phyloP scores from a whole-genome alignment of 352 stramenopile species.

The Phytophthora syringae region DNA sequence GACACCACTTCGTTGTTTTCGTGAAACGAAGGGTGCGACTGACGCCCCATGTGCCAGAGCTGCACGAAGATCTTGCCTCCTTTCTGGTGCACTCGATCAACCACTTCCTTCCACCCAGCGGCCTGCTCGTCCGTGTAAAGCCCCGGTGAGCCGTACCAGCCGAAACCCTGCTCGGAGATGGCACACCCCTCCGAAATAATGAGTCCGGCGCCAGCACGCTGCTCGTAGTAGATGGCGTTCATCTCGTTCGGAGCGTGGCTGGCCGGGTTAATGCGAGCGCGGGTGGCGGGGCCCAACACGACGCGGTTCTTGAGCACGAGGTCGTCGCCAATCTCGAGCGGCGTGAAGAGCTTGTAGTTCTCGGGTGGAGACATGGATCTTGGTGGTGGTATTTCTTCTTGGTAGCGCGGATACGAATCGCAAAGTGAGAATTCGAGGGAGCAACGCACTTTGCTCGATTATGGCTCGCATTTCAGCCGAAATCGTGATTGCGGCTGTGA shows the following conservation, averaged over 20 bases:
- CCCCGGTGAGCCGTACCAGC: constrained; percentile 44
- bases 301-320: constrained; percentile 55
- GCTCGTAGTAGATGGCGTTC: constrained; percentile 49
- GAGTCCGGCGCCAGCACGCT: constrained; percentile 42
- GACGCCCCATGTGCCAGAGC: constrained; percentile 84
- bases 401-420: constrained; percentile 19
- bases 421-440: constrained; percentile 12
- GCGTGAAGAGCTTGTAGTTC: constrained; percentile 47
- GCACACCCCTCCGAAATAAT: constrained; percentile 55
- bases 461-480: not conserved
- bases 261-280: constrained; percentile 25
- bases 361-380: constrained; percentile 21
- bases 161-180: constrained; percentile 41
- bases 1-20: constrained; percentile 55
- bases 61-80: constrained; percentile 80
- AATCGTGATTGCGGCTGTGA: constrained; percentile 8
- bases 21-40: constrained; percentile 64
- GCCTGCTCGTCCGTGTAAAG: constrained; percentile 52
- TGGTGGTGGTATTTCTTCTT: constrained; percentile 1
- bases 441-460: constrained; percentile 1
- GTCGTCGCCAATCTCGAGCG: constrained; percentile 27
- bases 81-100: constrained; percentile 73
- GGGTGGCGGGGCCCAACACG: constrained; percentile 51
- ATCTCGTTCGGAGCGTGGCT: constrained; percentile 31
- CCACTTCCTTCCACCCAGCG: constrained; percentile 51